Conservation (phyloP, 2,329 filamentous ascomycete species). For the Phialophora verrucosa region DNA sequence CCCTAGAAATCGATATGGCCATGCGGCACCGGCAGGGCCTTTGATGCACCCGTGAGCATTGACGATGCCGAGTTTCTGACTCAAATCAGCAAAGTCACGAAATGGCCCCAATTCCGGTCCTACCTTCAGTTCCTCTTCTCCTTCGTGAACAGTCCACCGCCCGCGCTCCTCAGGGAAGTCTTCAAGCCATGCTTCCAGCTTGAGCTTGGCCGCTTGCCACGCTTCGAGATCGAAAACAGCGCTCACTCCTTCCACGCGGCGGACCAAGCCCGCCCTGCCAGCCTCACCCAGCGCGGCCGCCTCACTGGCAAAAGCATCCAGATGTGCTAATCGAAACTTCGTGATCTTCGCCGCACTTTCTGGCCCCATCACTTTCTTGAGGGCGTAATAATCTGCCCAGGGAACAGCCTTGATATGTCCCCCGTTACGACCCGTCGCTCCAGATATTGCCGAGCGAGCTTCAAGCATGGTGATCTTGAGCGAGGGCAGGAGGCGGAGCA, state of each 20-base stretch:
- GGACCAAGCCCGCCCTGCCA: conserved; percentile 34
- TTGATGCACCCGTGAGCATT: conserved; percentile 26
- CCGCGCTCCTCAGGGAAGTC: conserved; percentile 34
- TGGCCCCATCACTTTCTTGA: conserved; percentile 29
- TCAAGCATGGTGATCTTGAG: conserved; percentile 45
- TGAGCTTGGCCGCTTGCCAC: conserved; percentile 32
- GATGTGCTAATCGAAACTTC: conserved; percentile 37
- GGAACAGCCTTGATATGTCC: conserved; percentile 43
- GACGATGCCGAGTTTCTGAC: conserved; percentile 35
- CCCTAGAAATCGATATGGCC: conserved; percentile 48
- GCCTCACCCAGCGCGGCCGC: conserved; percentile 32
- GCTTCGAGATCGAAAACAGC: conserved; percentile 26
- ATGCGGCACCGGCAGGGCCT: conserved; percentile 45
- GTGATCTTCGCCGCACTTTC: conserved; percentile 41
- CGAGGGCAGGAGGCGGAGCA: conserved; percentile 41
- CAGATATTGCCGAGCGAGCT: conserved; percentile 46
- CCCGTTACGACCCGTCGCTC: conserved; percentile 48
- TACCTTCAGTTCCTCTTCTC: conserved; percentile 35
- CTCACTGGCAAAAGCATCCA: conserved; percentile 33
- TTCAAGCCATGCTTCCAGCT: conserved; percentile 27
- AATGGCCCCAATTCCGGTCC: conserved; percentile 17
- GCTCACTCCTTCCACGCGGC: conserved; percentile 30
- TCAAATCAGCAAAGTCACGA: conserved; percentile 4
- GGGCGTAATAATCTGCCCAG: conserved; percentile 29
- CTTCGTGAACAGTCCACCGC: conserved; percentile 27